These are phyloP conservation scores for Linum trigynum DNA, from an alignment of 345 rosid genomes.

Conservation along the genomic window DNA sequence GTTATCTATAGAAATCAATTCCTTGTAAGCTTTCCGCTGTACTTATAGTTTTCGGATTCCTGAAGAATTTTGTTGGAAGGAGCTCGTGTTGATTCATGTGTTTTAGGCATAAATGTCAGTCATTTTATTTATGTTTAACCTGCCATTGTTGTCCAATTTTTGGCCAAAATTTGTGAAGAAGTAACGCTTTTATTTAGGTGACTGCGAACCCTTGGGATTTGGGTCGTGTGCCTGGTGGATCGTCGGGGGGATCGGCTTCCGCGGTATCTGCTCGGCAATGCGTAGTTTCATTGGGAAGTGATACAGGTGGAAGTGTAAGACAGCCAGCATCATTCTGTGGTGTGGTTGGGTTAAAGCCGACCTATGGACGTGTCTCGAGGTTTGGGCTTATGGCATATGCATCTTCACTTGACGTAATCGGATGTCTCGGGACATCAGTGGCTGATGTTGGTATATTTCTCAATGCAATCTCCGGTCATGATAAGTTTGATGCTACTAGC, in stretches of 20 bases:
- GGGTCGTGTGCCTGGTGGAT: slow-evolving; percentile 86
- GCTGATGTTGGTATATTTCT: slow-evolving; percentile 84
- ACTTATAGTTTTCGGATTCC: not conserved
- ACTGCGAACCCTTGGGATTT: slow-evolving; percentile 91
- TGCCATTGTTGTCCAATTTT: not conserved
- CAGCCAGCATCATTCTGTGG: slow-evolving; percentile 97
- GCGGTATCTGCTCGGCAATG: slow-evolving; percentile 93
- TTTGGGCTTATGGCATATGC: slow-evolving; percentile 96
- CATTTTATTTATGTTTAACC: not conserved
- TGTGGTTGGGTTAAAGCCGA: slow-evolving; percentile 89
- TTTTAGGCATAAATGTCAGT: not conserved
- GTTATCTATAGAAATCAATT: too few relatives aligned
- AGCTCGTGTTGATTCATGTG: not conserved
- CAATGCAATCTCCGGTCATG: slow-evolving; percentile 71
- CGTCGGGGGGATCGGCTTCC: slow-evolving; percentile 95
- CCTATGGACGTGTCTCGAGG: slow-evolving; percentile 92
- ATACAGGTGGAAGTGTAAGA: slow-evolving; percentile 98
- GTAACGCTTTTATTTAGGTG: slow-evolving; percentile 46
- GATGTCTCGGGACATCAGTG: slow-evolving; percentile 80
- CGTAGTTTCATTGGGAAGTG: slow-evolving; percentile 83
- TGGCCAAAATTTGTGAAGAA: not conserved
- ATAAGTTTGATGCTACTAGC: slow-evolving; percentile 72
- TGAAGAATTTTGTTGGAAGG: not conserved
- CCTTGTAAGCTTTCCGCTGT: not conserved
- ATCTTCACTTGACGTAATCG: slow-evolving; percentile 83